A percentile compares a stretch with the other conserved stretches of the same genome.
Conservation (phyloP, 306 rosid genomes). For the Begonia fuchsioides region DNA sequence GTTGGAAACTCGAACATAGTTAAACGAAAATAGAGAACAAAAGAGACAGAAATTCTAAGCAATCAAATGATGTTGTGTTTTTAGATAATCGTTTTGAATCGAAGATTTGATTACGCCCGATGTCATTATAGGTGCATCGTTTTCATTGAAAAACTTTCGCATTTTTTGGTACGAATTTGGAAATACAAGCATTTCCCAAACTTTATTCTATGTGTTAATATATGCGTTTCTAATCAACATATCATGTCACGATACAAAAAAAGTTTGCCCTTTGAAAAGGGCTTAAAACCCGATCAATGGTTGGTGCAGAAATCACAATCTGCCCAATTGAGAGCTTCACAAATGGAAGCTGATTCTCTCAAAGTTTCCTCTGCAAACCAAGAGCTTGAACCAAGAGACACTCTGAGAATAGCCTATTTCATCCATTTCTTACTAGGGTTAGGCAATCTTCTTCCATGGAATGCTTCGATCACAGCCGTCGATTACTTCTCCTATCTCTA, state of each 20-base stretch:
- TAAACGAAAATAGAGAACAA: too few relatives aligned
- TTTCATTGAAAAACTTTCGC: too few relatives aligned
- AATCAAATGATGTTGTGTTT: background rate
- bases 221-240: constrained; percentile 32
- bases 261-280: constrained; percentile 1
- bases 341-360: constrained; percentile 29
- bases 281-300: constrained; percentile 12
- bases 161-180: too few relatives aligned
- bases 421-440: constrained; percentile 86
- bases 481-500: constrained; percentile 77
- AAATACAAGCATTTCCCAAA: too few relatives aligned
- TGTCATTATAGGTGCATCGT: background rate
- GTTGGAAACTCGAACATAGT: too few relatives aligned
- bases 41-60: too few relatives aligned
- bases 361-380: too few relatives aligned
- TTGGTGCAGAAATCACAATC: too few relatives aligned
- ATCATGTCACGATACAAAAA: constrained; percentile 14
- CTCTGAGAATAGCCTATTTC: constrained; percentile 50
- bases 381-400: constrained; percentile 26
- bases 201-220: background rate
- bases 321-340: background rate
- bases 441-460: constrained; percentile 93
- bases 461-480: constrained; percentile 84
- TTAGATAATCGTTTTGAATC: constrained; percentile 2
- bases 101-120: constrained; percentile 11